Evolutionary conservation across 2,329 filamentous ascomycete species (phyloP), one percentile per base, ranked within the genome.

Genomic region (Bretziella fagacearum): DNA sequence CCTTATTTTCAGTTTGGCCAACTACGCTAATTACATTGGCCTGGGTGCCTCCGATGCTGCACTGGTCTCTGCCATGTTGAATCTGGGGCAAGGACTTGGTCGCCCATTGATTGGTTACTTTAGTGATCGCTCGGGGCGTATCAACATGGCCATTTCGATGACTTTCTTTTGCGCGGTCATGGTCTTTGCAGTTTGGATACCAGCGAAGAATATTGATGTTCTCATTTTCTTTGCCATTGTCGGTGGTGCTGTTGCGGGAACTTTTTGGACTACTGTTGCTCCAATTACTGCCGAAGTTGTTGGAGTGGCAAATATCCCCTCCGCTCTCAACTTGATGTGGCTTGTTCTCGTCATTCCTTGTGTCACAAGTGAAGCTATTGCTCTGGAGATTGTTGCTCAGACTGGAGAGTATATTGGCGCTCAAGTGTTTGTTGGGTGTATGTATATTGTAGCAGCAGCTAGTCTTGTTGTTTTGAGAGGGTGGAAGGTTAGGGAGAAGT

Each of bases 211-310:
- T 8, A 81, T 76, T 52, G 78, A 74, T 0, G 73, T 83, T 0
- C 65, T 84, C 23, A 68, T 89, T 26, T 71, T 87, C 55, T 89
- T 83, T 56, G 70, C 76, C 1, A 60, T 89, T 11, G 59, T 84
- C 1, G 82, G 82, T 3, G 84, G 84, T 2, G 68, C 65, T 2
- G 75, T 86, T 1, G 76, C 74, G 2, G 84, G 84, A 5, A 79
- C 76, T 0, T 79, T 83, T 54, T 86, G 77, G 77, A 69, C 74
- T 0, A 77, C 78, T 1, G 70, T 81, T 23, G 77, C 66, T 0
- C 81, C 83, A 0, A 74, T 87, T 5, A 73, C 73, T 4, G 79
- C 79, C 2, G 83, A 89, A 59, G 74, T 89, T 1, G 74, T 87
- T 25, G 82, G 82, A 0, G 59, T 89, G 70, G 71, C 49, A 63